Evolutionary conservation across 371 early-diverging fungal genomes (phyloP).

Genomic region (Mucor lusitanicus): DNA sequence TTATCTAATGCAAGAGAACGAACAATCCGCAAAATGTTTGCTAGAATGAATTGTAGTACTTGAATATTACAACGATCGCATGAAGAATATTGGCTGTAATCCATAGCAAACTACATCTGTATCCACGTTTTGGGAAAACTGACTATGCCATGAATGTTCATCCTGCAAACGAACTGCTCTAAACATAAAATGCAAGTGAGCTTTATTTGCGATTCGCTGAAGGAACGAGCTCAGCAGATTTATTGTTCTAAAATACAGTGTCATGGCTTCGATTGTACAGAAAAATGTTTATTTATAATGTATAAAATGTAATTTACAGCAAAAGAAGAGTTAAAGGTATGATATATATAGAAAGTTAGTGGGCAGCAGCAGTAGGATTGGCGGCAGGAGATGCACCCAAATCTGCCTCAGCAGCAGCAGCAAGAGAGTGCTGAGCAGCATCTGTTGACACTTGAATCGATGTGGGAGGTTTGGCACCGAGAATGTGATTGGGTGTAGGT

Average conservation of each 20-base stretch:
- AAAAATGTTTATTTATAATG: background rate
- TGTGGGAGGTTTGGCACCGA: conserved; percentile 41
- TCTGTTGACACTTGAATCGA: conserved; percentile 11
- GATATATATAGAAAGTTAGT: background rate
- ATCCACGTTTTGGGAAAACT: too few species aligned
- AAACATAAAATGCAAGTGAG: background rate
- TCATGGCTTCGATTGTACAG: background rate
- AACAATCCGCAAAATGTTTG: too few species aligned
- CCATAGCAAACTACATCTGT: too few species aligned
- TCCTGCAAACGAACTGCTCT: too few species aligned
- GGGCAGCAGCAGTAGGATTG: background rate
- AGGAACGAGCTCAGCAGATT: background rate
- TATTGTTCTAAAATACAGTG: background rate
- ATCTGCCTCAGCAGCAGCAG: background rate
- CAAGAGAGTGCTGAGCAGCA: background rate
- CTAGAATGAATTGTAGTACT: too few species aligned
- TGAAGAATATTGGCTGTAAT: too few species aligned
- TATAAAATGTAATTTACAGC: background rate
- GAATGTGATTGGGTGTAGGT: conserved; percentile 34
- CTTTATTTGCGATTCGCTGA: background rate
- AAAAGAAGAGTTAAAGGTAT: background rate
- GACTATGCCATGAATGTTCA: too few species aligned
- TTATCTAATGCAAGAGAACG: too few species aligned
- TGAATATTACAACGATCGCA: too few species aligned
- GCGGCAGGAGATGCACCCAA: background rate